These are phyloP conservation scores for Sugiyamaella boreocaroliniensis DNA, from an alignment of 805 yeast genomes.

Conservation along the genomic window DNA sequence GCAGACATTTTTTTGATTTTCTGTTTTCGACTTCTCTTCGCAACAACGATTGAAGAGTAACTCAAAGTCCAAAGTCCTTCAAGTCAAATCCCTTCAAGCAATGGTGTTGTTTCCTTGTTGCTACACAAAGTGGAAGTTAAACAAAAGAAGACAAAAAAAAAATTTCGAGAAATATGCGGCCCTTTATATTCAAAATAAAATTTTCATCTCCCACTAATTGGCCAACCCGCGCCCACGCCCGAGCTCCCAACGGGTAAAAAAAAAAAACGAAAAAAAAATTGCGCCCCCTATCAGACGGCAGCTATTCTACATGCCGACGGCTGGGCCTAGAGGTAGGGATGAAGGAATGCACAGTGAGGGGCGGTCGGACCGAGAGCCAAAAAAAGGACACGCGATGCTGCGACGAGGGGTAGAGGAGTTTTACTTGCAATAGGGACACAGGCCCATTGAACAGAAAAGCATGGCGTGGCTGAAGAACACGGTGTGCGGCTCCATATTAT, in stretches of 20 bases:
- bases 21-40: background rate
- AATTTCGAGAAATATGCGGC: background rate
- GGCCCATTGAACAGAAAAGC: too few species aligned
- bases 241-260: background rate
- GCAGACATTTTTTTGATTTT: conserved; percentile 16
- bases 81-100: background rate
- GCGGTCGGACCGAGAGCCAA: background rate
- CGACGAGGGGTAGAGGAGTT: background rate
- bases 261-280: background rate
- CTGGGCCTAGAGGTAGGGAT: background rate
- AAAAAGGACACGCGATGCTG: background rate
- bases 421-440: too few species aligned
- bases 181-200: background rate
- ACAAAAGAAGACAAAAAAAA: background rate
- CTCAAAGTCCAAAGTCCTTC: background rate
- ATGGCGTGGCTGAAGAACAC: too few species aligned
- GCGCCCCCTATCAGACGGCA: background rate
- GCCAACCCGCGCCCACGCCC: background rate
- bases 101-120: background rate
- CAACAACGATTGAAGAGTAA: background rate
- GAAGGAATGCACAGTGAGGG: background rate
- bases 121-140: background rate
- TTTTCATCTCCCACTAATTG: background rate
- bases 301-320: background rate
- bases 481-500: too few species aligned